Conservation (phyloP, 2,329 filamentous ascomycete genomes). For the Sordariomycetes sp. region DNA sequence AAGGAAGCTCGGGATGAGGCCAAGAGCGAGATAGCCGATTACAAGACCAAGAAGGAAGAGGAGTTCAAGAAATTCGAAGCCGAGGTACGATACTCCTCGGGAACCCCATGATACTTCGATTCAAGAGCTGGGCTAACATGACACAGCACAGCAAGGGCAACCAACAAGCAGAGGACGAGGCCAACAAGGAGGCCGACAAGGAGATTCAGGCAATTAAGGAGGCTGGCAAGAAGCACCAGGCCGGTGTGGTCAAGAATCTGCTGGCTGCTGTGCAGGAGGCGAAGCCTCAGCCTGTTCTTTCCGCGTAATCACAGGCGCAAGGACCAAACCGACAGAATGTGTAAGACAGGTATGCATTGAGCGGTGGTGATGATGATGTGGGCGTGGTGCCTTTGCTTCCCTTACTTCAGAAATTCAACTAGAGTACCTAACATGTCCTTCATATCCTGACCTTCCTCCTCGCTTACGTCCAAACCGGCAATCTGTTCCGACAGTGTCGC, state of each 20-base stretch:
- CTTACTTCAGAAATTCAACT: slow-evolving; percentile 35
- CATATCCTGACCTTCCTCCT: slow-evolving; percentile 49
- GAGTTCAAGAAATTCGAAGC: slow-evolving; percentile 95
- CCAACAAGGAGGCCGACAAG: slow-evolving; percentile 69
- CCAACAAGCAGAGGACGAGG: slow-evolving; percentile 65
- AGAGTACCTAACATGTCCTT: slow-evolving; percentile 46
- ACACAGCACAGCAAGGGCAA: slow-evolving; percentile 84
- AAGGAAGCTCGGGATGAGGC: slow-evolving; percentile 94
- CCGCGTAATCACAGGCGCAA: background rate
- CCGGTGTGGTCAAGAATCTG: slow-evolving; percentile 73
- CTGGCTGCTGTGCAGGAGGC: slow-evolving; percentile 79
- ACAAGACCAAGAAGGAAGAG: slow-evolving; percentile 79
- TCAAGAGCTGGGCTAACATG: background rate
- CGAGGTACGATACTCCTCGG: slow-evolving; percentile 34
- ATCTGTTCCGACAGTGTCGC: slow-evolving; percentile 56
- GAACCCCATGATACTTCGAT: background rate
- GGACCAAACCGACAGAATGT: background rate
- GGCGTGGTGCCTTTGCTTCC: background rate
- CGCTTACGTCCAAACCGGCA: slow-evolving; percentile 42
- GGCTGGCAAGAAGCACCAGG: slow-evolving; percentile 70
- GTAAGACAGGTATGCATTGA: background rate
- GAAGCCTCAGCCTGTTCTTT: slow-evolving; percentile 42
- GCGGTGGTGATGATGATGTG: background rate
- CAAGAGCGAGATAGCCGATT: slow-evolving; percentile 95
- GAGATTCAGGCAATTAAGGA: slow-evolving; percentile 77